Conservation (phyloP, 2,329 filamentous ascomycete species). For the Aspergillus floridensis region DNA sequence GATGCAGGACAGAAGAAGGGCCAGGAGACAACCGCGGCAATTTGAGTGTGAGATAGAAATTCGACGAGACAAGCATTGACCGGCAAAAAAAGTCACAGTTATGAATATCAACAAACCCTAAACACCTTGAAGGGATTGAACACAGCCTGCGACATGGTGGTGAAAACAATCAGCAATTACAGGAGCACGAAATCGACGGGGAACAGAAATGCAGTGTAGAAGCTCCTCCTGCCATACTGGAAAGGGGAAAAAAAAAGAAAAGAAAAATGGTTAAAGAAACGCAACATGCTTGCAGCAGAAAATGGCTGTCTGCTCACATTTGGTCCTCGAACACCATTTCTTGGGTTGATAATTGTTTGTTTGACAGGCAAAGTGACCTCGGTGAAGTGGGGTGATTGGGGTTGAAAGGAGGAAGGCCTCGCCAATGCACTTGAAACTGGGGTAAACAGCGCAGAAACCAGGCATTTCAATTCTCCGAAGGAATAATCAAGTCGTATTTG, state of each 20-base stretch:
- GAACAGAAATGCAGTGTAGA: no score
- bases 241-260: not conserved
- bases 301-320: no score
- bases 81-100: not conserved
- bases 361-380: not conserved
- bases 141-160: not conserved
- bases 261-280: not conserved
- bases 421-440: not conserved
- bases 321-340: not conserved
- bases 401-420: not conserved
- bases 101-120: not conserved
- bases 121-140: not conserved
- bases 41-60: slow-evolving; percentile 16
- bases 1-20: slow-evolving; percentile 35
- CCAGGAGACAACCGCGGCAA: slow-evolving; percentile 25
- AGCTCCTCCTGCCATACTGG: not conserved
- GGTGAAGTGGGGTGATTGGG: not conserved
- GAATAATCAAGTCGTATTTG: not conserved
- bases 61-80: slow-evolving; percentile 3
- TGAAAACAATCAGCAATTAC: no score
- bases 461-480: not conserved
- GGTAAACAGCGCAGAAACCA: not conserved
- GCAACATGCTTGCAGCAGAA: slow-evolving; percentile 1
- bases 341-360: not conserved
- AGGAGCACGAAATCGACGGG: not conserved